Percentiles rank a stretch among this genome's conserved stretches.
These are phyloP conservation scores for Colletotrichum caudatum DNA, from an alignment of 2,329 filamentous ascomycete genomes.

Conservation along the genomic window DNA sequence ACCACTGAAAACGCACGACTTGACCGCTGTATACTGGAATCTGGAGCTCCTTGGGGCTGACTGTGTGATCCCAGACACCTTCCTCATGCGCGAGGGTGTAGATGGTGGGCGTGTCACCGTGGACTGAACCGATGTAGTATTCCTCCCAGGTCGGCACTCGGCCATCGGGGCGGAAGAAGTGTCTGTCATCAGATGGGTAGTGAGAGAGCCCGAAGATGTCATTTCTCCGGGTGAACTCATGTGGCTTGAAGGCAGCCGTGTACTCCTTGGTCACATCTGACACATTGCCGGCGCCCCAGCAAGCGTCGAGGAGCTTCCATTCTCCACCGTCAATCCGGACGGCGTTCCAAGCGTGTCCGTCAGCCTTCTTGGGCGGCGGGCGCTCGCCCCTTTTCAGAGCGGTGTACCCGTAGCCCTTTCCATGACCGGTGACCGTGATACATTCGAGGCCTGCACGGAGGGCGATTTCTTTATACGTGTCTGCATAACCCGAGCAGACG, in stretches of 20 bases:
- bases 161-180: conserved; percentile 83
- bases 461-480: conserved; percentile 83
- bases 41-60: conserved; percentile 70
- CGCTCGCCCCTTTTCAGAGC: conserved; percentile 72
- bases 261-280: conserved; percentile 66
- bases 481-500: conserved; percentile 93
- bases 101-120: conserved; percentile 61
- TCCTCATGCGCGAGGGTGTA: conserved; percentile 61
- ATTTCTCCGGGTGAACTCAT: conserved; percentile 72
- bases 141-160: conserved; percentile 80
- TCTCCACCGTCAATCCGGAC: conserved; percentile 86
- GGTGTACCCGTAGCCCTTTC: conserved; percentile 85
- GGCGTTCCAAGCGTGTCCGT: conserved; percentile 91
- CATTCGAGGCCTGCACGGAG: conserved; percentile 83
- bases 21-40: conserved; percentile 70
- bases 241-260: conserved; percentile 74
- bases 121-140: conserved; percentile 75
- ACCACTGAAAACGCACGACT: conserved; percentile 82
- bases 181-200: conserved; percentile 75
- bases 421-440: conserved; percentile 80
- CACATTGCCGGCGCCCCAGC: conserved; percentile 90
- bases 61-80: conserved; percentile 67
- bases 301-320: conserved; percentile 93
- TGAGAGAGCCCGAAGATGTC: conserved; percentile 85
- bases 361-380: conserved; percentile 71